Base-by-base conservation (phyloP, 2,329 filamentous ascomycete genomes). In the Leptographium lundbergii region DNA sequence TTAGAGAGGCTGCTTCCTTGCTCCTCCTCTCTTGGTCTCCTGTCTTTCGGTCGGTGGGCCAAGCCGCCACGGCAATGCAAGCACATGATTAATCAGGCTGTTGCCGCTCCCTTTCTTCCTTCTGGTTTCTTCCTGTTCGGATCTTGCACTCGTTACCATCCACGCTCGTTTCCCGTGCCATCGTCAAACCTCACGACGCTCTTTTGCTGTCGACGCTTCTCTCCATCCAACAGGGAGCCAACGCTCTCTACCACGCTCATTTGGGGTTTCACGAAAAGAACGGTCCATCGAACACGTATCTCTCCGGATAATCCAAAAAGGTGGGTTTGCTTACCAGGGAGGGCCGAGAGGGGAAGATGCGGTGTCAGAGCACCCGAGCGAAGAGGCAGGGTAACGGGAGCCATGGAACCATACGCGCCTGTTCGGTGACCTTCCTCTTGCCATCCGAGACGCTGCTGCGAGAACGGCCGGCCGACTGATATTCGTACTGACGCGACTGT, bases 221-320 rank as follows among this genome's bases (percentile, higher is more conserved):
- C 68, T 73, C 71, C 69, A 71, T 73, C 75, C 76, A 80, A 80
- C 76, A 74, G 77, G 79, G 77, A 75, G 76, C 72, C 61, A 63
- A 56, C 57, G 64, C 77, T 79, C 77, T 80, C 78, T 75, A 75
- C 67, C 74, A 81, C 79, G 72, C 76, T 81, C 79, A 65, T 81
- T 80, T 77, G 72, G 72, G 60, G 62, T 57, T 54, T 61, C 59
- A 57, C 59, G 61, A 64, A 59, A 50, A 58, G 29, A 51, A 27
- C 48, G 48, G 48, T 51, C 25, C 3, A 1, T 29, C n/a, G 34
- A 54, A 58, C 29, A 58, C 36, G 13, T 11, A 56, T 32, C 13
- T 13, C 39, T 29, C 19, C 39, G 11, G 25, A 4, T 13, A n/a
- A 45, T 29, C 19, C 36, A 22, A 54, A 25, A 42, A 55, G 34